phyloP scores from a whole-genome alignment of 371 early-diverging fungal species.

The Mucor irregularis region DNA sequence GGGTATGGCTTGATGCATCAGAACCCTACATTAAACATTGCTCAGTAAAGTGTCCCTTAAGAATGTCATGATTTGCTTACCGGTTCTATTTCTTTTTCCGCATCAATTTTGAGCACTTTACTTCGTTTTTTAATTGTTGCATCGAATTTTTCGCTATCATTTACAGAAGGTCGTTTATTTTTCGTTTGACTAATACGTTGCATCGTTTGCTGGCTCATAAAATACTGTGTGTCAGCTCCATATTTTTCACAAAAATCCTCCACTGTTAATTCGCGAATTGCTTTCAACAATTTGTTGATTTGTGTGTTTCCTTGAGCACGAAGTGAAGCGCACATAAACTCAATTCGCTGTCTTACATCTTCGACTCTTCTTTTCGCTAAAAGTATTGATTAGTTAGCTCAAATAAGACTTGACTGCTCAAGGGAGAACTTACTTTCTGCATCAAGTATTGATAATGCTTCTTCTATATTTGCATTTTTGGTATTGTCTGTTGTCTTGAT shows the following conservation, averaged over 20 bases:
- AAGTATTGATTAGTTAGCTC: not conserved
- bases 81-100: too few species aligned
- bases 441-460: too few species aligned
- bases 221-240: slow-evolving; percentile 15
- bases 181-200: not conserved
- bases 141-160: not conserved
- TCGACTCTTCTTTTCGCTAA: slow-evolving; percentile 30
- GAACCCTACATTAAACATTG: not conserved
- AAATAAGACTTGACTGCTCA: not conserved
- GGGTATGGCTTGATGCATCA: not conserved
- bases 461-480: not conserved
- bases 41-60: not conserved
- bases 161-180: not conserved
- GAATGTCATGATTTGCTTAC: too few species aligned
- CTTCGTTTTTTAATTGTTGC: too few species aligned
- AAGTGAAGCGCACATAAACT: slow-evolving; percentile 27
- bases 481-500: not conserved
- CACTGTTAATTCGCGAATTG: slow-evolving; percentile 28
- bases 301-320: slow-evolving; percentile 31
- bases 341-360: slow-evolving; percentile 28
- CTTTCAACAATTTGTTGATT: slow-evolving; percentile 23
- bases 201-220: slow-evolving; percentile 13
- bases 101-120: too few species aligned
- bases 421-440: not conserved
- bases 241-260: slow-evolving; percentile 34